Percentiles rank a stretch among this genome's conserved stretches.
These are phyloP conservation scores for Penicillium goetzii DNA, from an alignment of 495 filamentous ascomycete genomes.

Conservation along the genomic window DNA sequence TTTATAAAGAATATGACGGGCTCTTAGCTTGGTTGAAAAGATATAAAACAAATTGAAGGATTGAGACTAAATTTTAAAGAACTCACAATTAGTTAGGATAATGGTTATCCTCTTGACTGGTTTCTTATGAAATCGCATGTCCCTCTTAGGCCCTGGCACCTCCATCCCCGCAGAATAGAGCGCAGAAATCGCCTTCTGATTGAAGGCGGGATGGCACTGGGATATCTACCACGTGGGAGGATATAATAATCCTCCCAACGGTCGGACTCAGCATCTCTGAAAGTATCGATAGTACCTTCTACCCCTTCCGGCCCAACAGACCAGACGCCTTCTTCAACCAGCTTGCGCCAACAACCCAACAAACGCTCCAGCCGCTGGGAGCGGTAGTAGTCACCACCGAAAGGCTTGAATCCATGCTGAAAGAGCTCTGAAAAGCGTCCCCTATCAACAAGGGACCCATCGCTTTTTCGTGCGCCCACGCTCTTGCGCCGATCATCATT, in stretches of 20 bases:
- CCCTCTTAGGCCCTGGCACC: slow-evolving; percentile 8
- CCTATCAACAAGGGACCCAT: slow-evolving; percentile 21
- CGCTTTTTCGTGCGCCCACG: slow-evolving; percentile 22
- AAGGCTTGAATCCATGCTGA: slow-evolving; percentile 26
- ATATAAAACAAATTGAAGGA: slow-evolving; percentile 3
- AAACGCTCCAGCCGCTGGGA: slow-evolving; percentile 25
- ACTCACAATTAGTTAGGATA: slow-evolving; percentile 9
- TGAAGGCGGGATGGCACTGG: slow-evolving; percentile 15
- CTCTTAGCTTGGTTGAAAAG: slow-evolving; percentile 4
- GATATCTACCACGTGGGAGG: slow-evolving; percentile 21
- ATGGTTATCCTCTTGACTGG: slow-evolving; percentile 7
- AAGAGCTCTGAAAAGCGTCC: slow-evolving; percentile 20
- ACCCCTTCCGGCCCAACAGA: slow-evolving; percentile 23
- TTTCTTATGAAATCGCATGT: slow-evolving; percentile 7
- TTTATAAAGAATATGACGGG: neutral
- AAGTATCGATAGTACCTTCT: slow-evolving; percentile 27
- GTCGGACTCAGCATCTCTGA: slow-evolving; percentile 23
- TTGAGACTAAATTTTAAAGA: slow-evolving; percentile 8
- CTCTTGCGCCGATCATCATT: slow-evolving; percentile 19
- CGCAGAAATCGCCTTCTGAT: neutral
- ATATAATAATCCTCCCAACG: slow-evolving; percentile 25
- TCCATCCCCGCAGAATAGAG: slow-evolving; percentile 7
- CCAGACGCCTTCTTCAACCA: slow-evolving; percentile 24
- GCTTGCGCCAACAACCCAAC: slow-evolving; percentile 23
- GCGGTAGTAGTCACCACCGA: slow-evolving; percentile 24